Conservation (phyloP, 768 basidiomycete species). For the Pilatotrama ljubarskyi region DNA sequence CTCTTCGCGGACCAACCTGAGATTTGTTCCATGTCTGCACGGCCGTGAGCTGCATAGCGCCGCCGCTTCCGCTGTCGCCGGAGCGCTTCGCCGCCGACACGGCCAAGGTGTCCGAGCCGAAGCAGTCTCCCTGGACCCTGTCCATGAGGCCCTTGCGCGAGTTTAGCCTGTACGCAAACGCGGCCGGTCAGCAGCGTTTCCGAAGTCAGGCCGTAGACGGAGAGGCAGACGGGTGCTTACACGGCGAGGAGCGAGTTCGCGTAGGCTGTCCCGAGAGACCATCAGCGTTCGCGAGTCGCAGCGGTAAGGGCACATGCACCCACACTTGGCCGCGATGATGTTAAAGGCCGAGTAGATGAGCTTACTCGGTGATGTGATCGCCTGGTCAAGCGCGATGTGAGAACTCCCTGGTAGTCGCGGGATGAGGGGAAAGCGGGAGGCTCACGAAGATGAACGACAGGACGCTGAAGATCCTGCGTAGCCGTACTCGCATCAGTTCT, state of each 20-base stretch:
- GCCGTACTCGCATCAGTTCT: neutral
- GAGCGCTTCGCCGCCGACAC: neutral
- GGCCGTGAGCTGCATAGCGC: neutral
- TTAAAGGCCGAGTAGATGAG: constrained; percentile 8
- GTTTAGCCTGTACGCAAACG: neutral
- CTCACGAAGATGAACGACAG: neutral
- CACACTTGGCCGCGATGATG: constrained; percentile 7
- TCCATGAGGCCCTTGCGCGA: constrained; percentile 6
- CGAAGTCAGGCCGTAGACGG: neutral
- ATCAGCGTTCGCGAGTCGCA: neutral
- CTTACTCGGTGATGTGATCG: neutral
- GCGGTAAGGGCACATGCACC: neutral
- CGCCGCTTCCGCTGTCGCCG: neutral
- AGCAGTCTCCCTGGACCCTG: constrained; percentile 2
- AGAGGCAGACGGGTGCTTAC: neutral
- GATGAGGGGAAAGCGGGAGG: neutral
- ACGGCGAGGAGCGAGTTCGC: constrained; percentile 12
- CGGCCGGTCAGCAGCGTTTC: neutral
- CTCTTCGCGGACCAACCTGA: neutral
- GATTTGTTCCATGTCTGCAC: constrained; percentile 9
- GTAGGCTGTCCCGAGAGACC: neutral
- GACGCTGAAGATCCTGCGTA: neutral
- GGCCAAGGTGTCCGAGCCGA: neutral
- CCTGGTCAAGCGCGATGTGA: neutral
- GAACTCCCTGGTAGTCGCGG: neutral